Conservation (phyloP, 495 filamentous ascomycete species). For the Xanthoparmelia taractica region DNA sequence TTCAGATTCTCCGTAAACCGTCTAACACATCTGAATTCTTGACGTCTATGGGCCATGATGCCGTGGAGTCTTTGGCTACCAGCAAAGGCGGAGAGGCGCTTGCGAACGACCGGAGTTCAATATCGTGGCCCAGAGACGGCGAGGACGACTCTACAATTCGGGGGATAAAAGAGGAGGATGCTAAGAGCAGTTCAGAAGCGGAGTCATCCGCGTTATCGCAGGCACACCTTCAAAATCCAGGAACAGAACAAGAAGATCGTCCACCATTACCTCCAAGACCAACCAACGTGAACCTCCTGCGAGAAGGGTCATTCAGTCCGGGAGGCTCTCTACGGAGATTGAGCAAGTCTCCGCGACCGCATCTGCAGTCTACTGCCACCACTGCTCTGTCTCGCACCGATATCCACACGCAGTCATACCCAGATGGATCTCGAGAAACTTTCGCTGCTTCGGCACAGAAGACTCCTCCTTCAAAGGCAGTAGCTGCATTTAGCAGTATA, state of each 20-base stretch:
- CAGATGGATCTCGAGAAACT: conserved; percentile 56
- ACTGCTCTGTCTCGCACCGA: conserved; percentile 75
- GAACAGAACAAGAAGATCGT: conserved; percentile 8
- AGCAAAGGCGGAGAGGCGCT: conserved; percentile 3
- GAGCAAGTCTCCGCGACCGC: conserved; percentile 31
- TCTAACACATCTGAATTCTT: background rate
- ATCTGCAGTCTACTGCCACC: conserved; percentile 65
- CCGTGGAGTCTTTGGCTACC: conserved; percentile 9
- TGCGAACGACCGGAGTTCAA: background rate
- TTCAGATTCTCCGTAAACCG: background rate
- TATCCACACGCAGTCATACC: conserved; percentile 62
- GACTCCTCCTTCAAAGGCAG: conserved; percentile 32
- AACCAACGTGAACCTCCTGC: conserved; percentile 37
- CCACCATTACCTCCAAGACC: conserved; percentile 63
- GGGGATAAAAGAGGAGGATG: background rate
- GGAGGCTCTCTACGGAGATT: conserved; percentile 27
- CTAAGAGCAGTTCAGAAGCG: background rate
- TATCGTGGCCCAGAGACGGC: background rate
- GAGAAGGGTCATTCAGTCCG: conserved; percentile 32
- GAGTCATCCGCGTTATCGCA: conserved; percentile 1
- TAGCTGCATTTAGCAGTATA: conserved; percentile 37
- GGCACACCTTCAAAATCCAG: background rate
- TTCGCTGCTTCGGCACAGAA: conserved; percentile 43
- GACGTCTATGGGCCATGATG: conserved; percentile 16
- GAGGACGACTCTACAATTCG: conserved; percentile 8